Evolutionary conservation across 139 green algal species (phyloP), one percentile per base, ranked within the genome.

Genomic region (Micractinium conductrix): DNA sequence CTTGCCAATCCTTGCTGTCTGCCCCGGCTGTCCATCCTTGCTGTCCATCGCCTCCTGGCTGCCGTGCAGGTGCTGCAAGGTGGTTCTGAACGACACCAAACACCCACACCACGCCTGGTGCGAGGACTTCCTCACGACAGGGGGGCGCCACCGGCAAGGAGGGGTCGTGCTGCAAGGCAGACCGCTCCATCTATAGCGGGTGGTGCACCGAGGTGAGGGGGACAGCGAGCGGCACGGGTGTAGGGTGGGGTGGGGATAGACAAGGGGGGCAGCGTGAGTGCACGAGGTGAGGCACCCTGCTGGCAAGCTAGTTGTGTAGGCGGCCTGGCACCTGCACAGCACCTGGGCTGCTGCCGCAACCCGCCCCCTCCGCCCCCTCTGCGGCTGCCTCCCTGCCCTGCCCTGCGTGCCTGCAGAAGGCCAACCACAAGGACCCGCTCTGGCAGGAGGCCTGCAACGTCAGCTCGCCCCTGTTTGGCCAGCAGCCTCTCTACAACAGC

Each of bases 81-180:
- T 85, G 16, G 38, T 74, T 55, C 33, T 83, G 6, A 48, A 42
- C 19, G 28, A 80, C 26, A 35, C n/a, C 1, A 75, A 62, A 17
- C 68, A 75, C 63, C 44, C 21, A 40, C 33, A 40, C 43, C 60
- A 83, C 21, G 85, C 40, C 4, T 93, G 87, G 87, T 94, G 90
- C 75, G 2, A 78, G 17, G 90, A 93, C 80, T 94, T 91, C 48
- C 38, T 95, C 65, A 1, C 74, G 33, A 75, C 62, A 10, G 85
- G 87, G 4, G 19, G 84, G 90, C 74, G 65, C 79, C 22, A 24
- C 53, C n/a, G 68, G 48, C 22, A 58, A 19, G 42, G 69, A 65
- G 2, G 90, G 89, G 2, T 92, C 90, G 0, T 95, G 91, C 84
- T 95, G 93, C 88, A 84, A 71, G 65, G 88, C 90, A 62, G 92